Evolutionary conservation across 129 eudicot species (phyloP).

Genomic region (Lactuca saligna): DNA sequence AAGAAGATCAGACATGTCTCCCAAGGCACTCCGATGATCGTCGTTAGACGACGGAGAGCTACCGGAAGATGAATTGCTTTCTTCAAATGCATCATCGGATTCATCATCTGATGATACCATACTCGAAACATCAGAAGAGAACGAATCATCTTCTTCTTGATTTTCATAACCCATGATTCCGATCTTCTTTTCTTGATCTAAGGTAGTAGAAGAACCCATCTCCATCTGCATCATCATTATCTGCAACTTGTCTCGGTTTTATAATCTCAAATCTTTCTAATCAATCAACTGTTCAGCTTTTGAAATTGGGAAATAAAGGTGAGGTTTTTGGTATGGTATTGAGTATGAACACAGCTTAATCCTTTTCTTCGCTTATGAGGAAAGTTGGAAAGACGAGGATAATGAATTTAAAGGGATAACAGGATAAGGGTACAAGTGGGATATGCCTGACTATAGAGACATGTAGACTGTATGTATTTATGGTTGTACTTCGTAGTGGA

Average conservation of each 20-base stretch:
- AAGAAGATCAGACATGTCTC: constrained; percentile 67
- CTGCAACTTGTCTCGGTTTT: background rate
- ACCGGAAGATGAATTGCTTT: constrained; percentile 20
- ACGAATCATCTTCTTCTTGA: constrained; percentile 25
- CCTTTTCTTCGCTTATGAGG: constrained; percentile 30
- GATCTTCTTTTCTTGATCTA: constrained; percentile 40
- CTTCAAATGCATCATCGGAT: constrained; percentile 28
- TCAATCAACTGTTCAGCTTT: constrained; percentile 21
- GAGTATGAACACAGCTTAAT: background rate
- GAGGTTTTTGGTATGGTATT: constrained; percentile 7
- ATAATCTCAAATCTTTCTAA: constrained; percentile 19
- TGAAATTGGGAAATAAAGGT: constrained; percentile 1
- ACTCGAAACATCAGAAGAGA: constrained; percentile 40
- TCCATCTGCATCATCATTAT: constrained; percentile 20
- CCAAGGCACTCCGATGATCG: constrained; percentile 21
- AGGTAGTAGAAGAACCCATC: constrained; percentile 48
- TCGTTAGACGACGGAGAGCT: constrained; percentile 7
- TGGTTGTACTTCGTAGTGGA: constrained; percentile 22
- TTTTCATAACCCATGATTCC: constrained; percentile 40
- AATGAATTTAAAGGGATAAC: constrained; percentile 28
- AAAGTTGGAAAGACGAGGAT: constrained; percentile 15
- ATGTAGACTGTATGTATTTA: constrained; percentile 8
- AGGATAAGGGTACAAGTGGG: constrained; percentile 40
- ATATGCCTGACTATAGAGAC: constrained; percentile 16
- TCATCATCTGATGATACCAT: constrained; percentile 44